phyloP scores from a whole-genome alignment of 441 rosid genomes.

The Erysimum cheiri region DNA sequence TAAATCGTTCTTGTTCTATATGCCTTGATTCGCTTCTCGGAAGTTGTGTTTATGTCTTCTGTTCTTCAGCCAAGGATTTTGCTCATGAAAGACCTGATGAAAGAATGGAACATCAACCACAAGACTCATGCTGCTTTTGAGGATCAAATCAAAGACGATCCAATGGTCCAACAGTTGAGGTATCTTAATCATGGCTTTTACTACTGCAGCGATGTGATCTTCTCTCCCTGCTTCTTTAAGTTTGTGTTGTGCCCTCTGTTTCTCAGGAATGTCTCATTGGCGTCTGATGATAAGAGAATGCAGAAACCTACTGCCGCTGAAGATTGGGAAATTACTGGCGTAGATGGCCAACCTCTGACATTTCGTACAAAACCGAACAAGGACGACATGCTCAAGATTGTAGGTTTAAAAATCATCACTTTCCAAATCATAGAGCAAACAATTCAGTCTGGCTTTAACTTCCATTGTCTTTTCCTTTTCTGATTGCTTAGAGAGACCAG shows the following conservation, averaged over 20 bases:
- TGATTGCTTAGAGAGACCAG: conserved; percentile 35
- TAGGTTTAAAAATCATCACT: conserved; percentile 20
- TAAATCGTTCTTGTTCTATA: conserved; percentile 15
- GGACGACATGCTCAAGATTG: background rate
- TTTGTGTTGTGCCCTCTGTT: conserved; percentile 9
- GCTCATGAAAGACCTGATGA: conserved; percentile 12
- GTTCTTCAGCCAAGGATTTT: conserved; percentile 25
- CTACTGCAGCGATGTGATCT: conserved; percentile 13
- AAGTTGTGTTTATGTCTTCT: conserved; percentile 15
- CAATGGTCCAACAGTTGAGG: background rate
- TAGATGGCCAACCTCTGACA: background rate
- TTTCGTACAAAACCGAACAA: background rate
- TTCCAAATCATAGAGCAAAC: conserved; percentile 15
- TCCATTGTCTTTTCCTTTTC: background rate
- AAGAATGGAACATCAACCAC: background rate
- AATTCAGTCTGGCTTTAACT: conserved; percentile 19
- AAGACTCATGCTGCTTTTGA: background rate
- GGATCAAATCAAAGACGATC: background rate
- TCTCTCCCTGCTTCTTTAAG: background rate
- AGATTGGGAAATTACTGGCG: background rate
- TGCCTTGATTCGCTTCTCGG: conserved; percentile 8
- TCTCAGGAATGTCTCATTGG: conserved; percentile 4
- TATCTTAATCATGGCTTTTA: conserved; percentile 18
- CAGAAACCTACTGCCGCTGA: background rate
- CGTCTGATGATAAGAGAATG: conserved; percentile 2